Base-by-base conservation (phyloP, 2,329 filamentous ascomycete genomes). In the Phialophora tarda region DNA sequence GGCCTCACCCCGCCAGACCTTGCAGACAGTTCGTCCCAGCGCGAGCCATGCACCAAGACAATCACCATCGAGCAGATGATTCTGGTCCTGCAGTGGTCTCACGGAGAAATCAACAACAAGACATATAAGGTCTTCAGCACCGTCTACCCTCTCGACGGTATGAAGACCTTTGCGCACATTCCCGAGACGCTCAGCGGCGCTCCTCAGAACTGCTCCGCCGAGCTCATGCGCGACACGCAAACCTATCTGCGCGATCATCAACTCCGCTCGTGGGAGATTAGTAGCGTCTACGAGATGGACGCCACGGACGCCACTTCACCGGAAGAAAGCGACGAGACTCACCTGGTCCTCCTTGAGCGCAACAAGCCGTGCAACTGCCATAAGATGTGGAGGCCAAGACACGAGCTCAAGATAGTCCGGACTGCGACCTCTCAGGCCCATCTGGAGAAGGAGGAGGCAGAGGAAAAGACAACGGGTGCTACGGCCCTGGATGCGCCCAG, bases 351-450 rank as follows among this genome's bases (percentile, higher is more conserved):
- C 1, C 21, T 51, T 28, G 48, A 51, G 48, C 48, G 48, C 21
- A 51, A 26, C 21, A 51, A 51, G 48, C 48, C 48, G 0, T 51
- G 48, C 48, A 28, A 26, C 1, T 51, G 48, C 23, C 48, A 51
- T 10, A 51, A 51, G 24, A 12, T 51, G 48, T 51, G 48, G 48
- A 51, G 24, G 48, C 48, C 48, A 10, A 51, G 23, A 51, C 48
- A 51, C 23, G 6, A 23, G 10, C 48, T 51, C 21, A 51, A 51
- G 21, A 28, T 51, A 7, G 48, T 51, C 21, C 10, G 24, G 21
- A 26, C 7, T 26, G 21, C 11, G 10, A 28, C 48, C 14, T 28
- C 21, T 8, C 10, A 12, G 21, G 21, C 6, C 17, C 6, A 21
- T 23, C 6, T 21, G 17, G 47, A 50, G 8, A 10, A 26, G 21